Base-by-base conservation (phyloP, 2,329 filamentous ascomycete genomes). In the Ceratocystis lukuohia region DNA sequence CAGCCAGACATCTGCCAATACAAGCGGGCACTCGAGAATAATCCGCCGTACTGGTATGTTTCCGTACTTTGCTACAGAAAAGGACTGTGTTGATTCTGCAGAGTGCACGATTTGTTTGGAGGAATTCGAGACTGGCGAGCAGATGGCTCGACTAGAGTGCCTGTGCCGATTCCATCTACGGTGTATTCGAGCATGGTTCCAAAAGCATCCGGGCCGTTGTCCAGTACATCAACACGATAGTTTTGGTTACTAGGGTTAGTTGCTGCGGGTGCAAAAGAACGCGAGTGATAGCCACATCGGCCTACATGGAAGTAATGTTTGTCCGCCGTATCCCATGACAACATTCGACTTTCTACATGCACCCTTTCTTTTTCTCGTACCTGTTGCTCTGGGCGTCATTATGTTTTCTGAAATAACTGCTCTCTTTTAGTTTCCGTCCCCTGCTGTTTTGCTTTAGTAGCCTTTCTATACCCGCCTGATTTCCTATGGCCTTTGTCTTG, bases 51-150 rank as follows among this genome's bases (percentile, higher is more conserved):
- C 82, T 0, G 83, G 83, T 64, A 84, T 87, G 77, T 85, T 87
- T 69, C 81, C 82, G 0, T 88, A 88, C 70, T 69, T 77, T 25
- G 84, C 85, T 1, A 87, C 84, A 8, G 85, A 87, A 71, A 88
- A 87, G 75, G 85, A 88, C 72, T 86, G 84, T 70, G 80, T 85
- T n/a, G 82, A 86, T 69, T 82, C 83, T 67, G 84, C 83, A 2
- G 85, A 88, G 74, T 87, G 84, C 72, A 86, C 83, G 4, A 87
- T 88, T 63, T 88, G 85, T 70, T 76, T 88, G 2, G 85, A 87
- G 70, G 84, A 87, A 72, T 86, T 86, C 68, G 80, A 83, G 67
- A 82, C 81, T 0, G 84, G 84, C 1, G 79, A 82, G 33, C 74
- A 79, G 30, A 87, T 88, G 84, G 84, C 82, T n/a, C 77, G 85